These are phyloP conservation scores for Monilinia aucupariae DNA, from an alignment of 2,329 filamentous ascomycete species.

Conservation along the genomic window DNA sequence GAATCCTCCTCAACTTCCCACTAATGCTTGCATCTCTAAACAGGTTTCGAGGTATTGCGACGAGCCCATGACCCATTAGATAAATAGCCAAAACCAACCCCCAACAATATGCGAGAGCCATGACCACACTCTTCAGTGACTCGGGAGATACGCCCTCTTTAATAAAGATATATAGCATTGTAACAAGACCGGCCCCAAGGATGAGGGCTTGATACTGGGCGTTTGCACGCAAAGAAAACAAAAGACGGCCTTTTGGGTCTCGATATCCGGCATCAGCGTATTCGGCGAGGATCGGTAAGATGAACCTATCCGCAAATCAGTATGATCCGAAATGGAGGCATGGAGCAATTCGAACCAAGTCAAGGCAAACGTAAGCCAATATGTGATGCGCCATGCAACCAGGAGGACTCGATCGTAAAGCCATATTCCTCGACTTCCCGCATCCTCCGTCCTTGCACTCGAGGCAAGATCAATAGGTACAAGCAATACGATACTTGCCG, in stretches of 20 bases:
- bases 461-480: slow-evolving; percentile 95
- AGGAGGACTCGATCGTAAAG: slow-evolving; percentile 71
- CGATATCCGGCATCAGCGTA: slow-evolving; percentile 93
- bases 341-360: slow-evolving; percentile 63
- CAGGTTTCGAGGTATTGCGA: slow-evolving; percentile 78
- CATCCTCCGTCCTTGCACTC: slow-evolving; percentile 67
- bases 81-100: slow-evolving; percentile 88
- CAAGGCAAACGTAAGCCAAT: slow-evolving; percentile 93
- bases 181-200: slow-evolving; percentile 62
- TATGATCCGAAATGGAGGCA: neutral
- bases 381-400: slow-evolving; percentile 89
- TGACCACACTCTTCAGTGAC: slow-evolving; percentile 76
- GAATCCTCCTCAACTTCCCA: slow-evolving; percentile 66
- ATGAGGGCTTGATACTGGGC: slow-evolving; percentile 82
- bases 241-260: slow-evolving; percentile 71
- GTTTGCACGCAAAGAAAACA: slow-evolving; percentile 83
- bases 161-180: slow-evolving; percentile 77
- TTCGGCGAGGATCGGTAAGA: slow-evolving; percentile 87
- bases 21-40: slow-evolving; percentile 75
- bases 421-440: slow-evolving; percentile 75
- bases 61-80: slow-evolving; percentile 93
- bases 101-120: slow-evolving; percentile 94
- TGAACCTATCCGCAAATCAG: slow-evolving; percentile 54
- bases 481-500: slow-evolving; percentile 82
- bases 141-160: slow-evolving; percentile 67